phyloP scores from a whole-genome alignment of 257 asterid species.

The Salvia rosmarinus region DNA sequence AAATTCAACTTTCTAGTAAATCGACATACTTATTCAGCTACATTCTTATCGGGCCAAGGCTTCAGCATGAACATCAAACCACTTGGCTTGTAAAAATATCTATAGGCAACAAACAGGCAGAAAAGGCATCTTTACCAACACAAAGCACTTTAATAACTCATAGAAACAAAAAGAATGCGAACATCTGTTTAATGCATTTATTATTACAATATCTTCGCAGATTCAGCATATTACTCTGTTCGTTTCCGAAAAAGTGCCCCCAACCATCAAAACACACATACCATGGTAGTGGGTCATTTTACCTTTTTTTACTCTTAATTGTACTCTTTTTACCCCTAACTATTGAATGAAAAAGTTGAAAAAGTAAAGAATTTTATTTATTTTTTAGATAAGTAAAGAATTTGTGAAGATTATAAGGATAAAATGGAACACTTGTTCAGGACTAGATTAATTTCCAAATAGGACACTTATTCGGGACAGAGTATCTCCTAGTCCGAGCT shows the following conservation, averaged over 20 bases:
- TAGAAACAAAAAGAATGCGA: background rate
- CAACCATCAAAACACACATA: too few species aligned
- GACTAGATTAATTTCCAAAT: too few species aligned
- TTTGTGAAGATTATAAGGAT: too few species aligned
- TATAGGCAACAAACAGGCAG: background rate
- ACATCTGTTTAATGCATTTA: background rate
- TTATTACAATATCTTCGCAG: background rate
- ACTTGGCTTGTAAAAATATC: background rate
- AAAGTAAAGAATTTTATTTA: too few species aligned
- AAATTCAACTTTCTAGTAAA: background rate
- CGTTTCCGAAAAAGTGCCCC: too few species aligned
- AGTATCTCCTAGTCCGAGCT: background rate
- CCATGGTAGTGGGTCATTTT: too few species aligned
- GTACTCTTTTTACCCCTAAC: too few species aligned
- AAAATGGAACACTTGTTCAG: too few species aligned
- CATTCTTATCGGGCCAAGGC: background rate
- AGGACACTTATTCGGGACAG: too few species aligned
- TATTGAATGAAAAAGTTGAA: too few species aligned
- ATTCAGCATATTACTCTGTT: background rate
- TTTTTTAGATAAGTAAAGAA: too few species aligned
- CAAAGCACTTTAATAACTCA: background rate
- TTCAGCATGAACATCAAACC: conserved; percentile 9
- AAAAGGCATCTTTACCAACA: conserved; percentile 15
- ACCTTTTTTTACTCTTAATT: too few species aligned
- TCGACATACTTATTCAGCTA: background rate